Base-by-base conservation (phyloP, 1,139 yeast species). In the Kodamaea alishanica region DNA sequence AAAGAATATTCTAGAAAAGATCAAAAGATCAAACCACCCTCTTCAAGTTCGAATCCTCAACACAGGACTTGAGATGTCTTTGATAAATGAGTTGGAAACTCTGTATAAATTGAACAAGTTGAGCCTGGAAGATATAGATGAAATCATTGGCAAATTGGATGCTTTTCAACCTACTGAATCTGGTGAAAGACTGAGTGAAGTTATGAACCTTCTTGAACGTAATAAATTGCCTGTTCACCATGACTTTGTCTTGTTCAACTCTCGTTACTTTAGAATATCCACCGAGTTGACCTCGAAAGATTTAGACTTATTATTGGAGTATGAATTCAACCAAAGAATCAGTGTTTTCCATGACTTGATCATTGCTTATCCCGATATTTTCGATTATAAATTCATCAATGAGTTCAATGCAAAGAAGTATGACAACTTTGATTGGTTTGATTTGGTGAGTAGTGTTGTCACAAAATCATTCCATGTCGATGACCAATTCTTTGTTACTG, bases 391-490 rank as follows among this genome's bases (percentile, higher is more conserved):
- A 34, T 33, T 42, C 1, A 40, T 64, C 4, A 26, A 47, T 15
- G 63, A 63, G 5, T 59, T 61, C 34, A 55, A 56, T 32, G 39
- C 34, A 5, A 28, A 29, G 1, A 26, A 22, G 0, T 42, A 43
- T 2, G 54, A 53, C 25, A 24, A 39, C 12, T 36, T 54, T 34
- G 81, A 75, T 42, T 72, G 76, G 75, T 72, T 68, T 51, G 85
- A 79, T 45, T 48, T 67, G 27, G 50, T 73, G 2, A 54, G 73
- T 0, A 65, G 77, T 34, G 42, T 55, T 0, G 45, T 78, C 2
- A 66, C 82, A 1, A 65, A 67, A 28, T 64, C 83, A 0, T 79
- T 70, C 44, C 69, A 65, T 43, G 49, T 55, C 26, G 74, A 70
- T 37, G 72, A 69, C 23, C 58, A 56, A 6, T 52, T 61, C 42